Evolutionary conservation across 108 stramenopile genomes (phyloP).

Genomic region (Aurantiochytrium sp.): DNA sequence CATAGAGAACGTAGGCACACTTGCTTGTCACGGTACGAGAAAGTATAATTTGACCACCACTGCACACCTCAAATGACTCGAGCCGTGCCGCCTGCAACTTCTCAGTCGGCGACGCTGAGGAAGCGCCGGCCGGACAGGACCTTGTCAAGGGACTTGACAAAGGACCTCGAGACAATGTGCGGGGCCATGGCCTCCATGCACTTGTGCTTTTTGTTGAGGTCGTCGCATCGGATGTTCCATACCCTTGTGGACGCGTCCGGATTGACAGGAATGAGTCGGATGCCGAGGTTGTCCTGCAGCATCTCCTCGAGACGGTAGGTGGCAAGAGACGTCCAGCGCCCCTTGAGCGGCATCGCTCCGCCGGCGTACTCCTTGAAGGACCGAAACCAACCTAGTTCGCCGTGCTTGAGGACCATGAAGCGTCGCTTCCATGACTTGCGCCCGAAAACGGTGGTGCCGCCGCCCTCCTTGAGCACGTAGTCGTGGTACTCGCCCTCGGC

Average conservation of each 20-base stretch:
- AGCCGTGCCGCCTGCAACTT: background rate
- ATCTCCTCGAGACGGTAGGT: background rate
- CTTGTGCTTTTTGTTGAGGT: background rate
- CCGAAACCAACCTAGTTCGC: background rate
- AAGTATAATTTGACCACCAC: no score
- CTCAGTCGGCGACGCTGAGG: background rate
- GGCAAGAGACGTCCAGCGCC: background rate
- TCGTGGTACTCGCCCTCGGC: conserved; percentile 20
- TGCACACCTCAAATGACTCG: background rate
- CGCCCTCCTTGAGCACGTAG: conserved; percentile 12
- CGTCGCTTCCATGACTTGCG: background rate
- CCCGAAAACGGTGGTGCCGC: background rate
- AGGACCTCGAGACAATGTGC: background rate
- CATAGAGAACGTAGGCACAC: no score
- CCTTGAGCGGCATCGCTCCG: background rate
- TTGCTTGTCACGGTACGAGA: no score
- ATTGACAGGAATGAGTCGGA: background rate
- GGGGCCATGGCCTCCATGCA: background rate
- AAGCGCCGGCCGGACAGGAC: background rate
- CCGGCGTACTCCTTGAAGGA: conserved; percentile 2
- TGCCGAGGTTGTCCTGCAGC: background rate
- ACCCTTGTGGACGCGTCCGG: background rate
- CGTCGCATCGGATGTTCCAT: background rate
- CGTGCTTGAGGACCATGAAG: conserved; percentile 8
- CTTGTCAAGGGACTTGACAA: conserved; percentile 25